A percentile compares a stretch with the other conserved stretches of the same genome.
phyloP scores from a whole-genome alignment of 2,329 filamentous ascomycete species.

The Talaromyces sp. region DNA sequence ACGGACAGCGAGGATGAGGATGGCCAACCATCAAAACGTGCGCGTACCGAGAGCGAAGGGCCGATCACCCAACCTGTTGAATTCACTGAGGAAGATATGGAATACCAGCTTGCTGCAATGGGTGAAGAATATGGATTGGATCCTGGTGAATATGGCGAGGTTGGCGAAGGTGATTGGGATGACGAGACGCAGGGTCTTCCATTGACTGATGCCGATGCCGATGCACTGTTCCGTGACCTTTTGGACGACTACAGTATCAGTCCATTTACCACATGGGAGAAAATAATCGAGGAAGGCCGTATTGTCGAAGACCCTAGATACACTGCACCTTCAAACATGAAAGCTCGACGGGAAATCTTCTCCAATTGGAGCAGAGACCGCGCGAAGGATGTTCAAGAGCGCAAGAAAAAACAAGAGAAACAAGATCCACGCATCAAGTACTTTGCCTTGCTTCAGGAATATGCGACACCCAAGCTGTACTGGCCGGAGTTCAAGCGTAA shows the following conservation, averaged over 20 bases:
- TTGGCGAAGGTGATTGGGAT: constrained; percentile 61
- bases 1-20: constrained; percentile 59
- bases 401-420: constrained; percentile 74
- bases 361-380: constrained; percentile 79
- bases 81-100: constrained; percentile 93
- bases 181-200: constrained; percentile 72
- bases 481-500: constrained; percentile 97
- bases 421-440: constrained; percentile 83
- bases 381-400: constrained; percentile 72
- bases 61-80: constrained; percentile 62
- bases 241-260: constrained; percentile 80
- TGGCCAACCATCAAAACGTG: constrained; percentile 57
- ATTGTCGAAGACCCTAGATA: constrained; percentile 87
- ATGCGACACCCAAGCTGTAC: constrained; percentile 88
- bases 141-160: constrained; percentile 72
- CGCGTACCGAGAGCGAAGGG: constrained; percentile 57
- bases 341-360: constrained; percentile 78
- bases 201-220: constrained; percentile 74
- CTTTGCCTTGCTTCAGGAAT: constrained; percentile 75
- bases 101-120: constrained; percentile 87
- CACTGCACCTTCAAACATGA: constrained; percentile 79
- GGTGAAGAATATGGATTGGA: constrained; percentile 80
- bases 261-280: constrained; percentile 91
- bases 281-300: constrained; percentile 76
- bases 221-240: constrained; percentile 79